Evolutionary conservation across 2,329 filamentous ascomycete species (phyloP), one percentile per base, ranked within the genome.

Genomic region (Setomelanomma holmii): DNA sequence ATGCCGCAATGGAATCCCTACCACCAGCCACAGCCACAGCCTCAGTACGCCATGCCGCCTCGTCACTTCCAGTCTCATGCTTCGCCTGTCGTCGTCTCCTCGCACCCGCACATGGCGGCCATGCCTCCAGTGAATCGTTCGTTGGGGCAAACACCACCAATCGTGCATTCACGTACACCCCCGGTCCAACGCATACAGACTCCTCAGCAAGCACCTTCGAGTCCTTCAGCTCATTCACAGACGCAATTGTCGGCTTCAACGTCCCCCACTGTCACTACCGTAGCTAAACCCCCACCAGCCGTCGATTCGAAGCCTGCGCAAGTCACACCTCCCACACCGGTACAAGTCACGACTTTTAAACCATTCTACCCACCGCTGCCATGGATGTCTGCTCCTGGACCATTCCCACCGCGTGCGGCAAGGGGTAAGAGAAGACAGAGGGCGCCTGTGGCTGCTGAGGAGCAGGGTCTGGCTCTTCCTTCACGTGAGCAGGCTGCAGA

Each of bases 361-460:
- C 80, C 80, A 1, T 85, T 79, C 66, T 77, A 78, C 54, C 79
- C 83, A 52, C 75, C 78, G 11, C 73, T 87, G 17, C 85, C 85
- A 10, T 87, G 85, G 85, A 78, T 84, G 27, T 87, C 84, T 11
- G 78, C 82, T 22, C 78, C 82, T 14, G 80, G 82, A 17, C 73
- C 73, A 2, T 87, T 87, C 63, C 84, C 85, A 3, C 71, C 79
- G 14, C 78, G 79, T 64, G 76, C 78, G 42, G 76, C 79, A 12
- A 74, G 76, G 45, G 64, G 68, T 34, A 76, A 78, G 61, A 78
- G 79, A 60, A 78, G 82, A 45, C 68, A 75, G 58, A 68, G 76
- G 44, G 73, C 72, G 40, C 67, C 73, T 19, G 74, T 74, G 21
- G 63, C 67, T 10, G 67, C 73, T 4, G 73, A 73, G 30, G 76